These are phyloP conservation scores for Ascochyta pisi DNA, from an alignment of 2,329 filamentous ascomycete species.

Conservation along the genomic window DNA sequence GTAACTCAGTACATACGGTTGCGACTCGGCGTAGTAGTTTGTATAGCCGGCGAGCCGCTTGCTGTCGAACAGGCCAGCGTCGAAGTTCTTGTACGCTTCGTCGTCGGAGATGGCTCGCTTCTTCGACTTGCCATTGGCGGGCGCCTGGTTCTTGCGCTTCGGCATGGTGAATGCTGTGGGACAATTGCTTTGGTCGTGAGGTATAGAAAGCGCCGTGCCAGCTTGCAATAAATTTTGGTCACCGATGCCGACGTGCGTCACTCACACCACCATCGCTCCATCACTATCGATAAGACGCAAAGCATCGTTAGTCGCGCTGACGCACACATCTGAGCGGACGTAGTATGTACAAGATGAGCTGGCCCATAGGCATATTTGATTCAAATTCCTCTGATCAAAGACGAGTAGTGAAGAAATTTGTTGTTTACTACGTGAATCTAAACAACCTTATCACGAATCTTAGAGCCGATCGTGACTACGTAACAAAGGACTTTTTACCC, in stretches of 20 bases:
- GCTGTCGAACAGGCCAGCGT: conserved; percentile 48
- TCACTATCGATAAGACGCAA: conserved; percentile 5
- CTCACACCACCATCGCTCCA: conserved; percentile 18
- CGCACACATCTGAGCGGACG: no score
- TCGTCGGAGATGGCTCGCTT: conserved; percentile 52
- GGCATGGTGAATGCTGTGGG: conserved; percentile 17
- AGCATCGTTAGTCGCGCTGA: no score
- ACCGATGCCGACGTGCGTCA: conserved; percentile 13
- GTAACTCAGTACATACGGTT: conserved; percentile 43
- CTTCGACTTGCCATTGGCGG: conserved; percentile 49
- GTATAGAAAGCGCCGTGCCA: background rate
- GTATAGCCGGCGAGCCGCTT: conserved; percentile 45
- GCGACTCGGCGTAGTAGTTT: conserved; percentile 47
- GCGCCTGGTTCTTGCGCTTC: conserved; percentile 54
- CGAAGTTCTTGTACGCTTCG: conserved; percentile 50
- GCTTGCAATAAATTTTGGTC: conserved; percentile 12
- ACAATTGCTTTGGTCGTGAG: background rate
- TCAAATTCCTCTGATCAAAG: no score
- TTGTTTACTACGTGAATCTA: conserved; percentile 24
- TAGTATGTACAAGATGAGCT: no score
- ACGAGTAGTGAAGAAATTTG: conserved; percentile 1
- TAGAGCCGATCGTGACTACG: conserved; percentile 8
- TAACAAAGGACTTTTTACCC: conserved; percentile 18
- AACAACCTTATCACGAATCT: conserved; percentile 11
- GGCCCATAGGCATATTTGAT: no score